phyloP scores from a whole-genome alignment of 164 flowering plant species.

The Kingdonia uniflora region DNA sequence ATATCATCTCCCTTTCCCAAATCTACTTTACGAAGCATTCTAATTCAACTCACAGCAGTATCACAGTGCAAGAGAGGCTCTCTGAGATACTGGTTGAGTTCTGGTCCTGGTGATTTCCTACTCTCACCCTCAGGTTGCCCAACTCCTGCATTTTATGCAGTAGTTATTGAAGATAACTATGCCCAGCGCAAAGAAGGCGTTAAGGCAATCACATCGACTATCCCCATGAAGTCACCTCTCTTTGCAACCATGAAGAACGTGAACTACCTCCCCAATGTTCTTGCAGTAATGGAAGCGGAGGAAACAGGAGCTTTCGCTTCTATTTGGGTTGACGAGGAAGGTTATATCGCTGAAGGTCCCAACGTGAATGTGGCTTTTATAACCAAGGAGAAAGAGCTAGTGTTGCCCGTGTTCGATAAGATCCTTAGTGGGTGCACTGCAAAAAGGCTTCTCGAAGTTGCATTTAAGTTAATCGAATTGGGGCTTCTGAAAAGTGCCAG shows the following conservation, averaged over 20 bases:
- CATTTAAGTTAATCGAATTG: slow-evolving; percentile 55
- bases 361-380: slow-evolving; percentile 81
- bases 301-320: slow-evolving; percentile 69
- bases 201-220: slow-evolving; percentile 57
- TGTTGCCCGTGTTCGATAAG: slow-evolving; percentile 68
- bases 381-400: slow-evolving; percentile 54
- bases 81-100: slow-evolving; percentile 74
- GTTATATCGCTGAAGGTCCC: slow-evolving; percentile 84
- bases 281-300: slow-evolving; percentile 74
- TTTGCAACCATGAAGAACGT: slow-evolving; percentile 87
- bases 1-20: slow-evolving; percentile 51
- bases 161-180: slow-evolving; percentile 52
- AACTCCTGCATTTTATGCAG: slow-evolving; percentile 73
- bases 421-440: slow-evolving; percentile 83
- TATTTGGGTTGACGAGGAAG: slow-evolving; percentile 81
- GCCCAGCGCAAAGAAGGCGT: slow-evolving; percentile 69
- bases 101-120: slow-evolving; percentile 86
- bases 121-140: slow-evolving; percentile 69
- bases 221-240: slow-evolving; percentile 68
- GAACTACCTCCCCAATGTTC: slow-evolving; percentile 84
- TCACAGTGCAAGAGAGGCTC: slow-evolving; percentile 65
- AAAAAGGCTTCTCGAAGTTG: slow-evolving; percentile 58
- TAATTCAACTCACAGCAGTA: slow-evolving; percentile 53
- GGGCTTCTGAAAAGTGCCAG: slow-evolving; percentile 47
- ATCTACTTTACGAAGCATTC: slow-evolving; percentile 58